Evolutionary conservation across 2,329 filamentous ascomycete species (phyloP), one percentile per base, ranked within the genome.

Genomic region (Myriosclerotinia curreyana): DNA sequence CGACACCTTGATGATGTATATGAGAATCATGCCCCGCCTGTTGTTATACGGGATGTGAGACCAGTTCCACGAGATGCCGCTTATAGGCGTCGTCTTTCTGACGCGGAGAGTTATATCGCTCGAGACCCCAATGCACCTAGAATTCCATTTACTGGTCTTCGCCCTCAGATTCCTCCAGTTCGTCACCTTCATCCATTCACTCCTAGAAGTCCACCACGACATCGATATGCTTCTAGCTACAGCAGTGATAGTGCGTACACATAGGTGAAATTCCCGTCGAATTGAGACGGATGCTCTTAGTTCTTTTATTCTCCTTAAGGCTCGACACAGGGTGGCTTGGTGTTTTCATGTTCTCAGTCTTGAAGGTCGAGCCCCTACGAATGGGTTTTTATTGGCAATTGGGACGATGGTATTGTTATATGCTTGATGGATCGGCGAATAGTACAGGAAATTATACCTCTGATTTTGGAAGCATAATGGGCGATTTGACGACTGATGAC

Each of bases 141-240:
- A 36, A 64, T 59, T 6, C 34, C 31, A 64, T 59, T 44, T 58
- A 64, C 53, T 59, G 61, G 61, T 36, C 34, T 17, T 50, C 61
- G 61, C 38, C 61, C 61, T 50, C 61, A 64, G 38, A 59, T 64
- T 20, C 36, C 44, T 15, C 28, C 20, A 38, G 31, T 48, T 46
- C 31, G 31, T 28, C 38, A 50, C 8, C 42, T 44, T 14, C 38
- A 65, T 62, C 58, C 58, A 2, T 65, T 62, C 52, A 38, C 25
- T 2, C 34, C 44, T 25, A 58, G 61, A 63, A 42, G 25, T 22
- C 53, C 53, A 50, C 53, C 62, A 28, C 62, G 38, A 31, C 34
- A 38, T 46, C 64, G 44, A 36, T 65, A 65, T 58, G 8, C 44
- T 53, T 40, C 53, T 48, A 62, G 53, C 31, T 58, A 62, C 44